These are phyloP conservation scores for Fraxinus sp. DNA, from an alignment of 305 asterid species.

Conservation along the genomic window DNA sequence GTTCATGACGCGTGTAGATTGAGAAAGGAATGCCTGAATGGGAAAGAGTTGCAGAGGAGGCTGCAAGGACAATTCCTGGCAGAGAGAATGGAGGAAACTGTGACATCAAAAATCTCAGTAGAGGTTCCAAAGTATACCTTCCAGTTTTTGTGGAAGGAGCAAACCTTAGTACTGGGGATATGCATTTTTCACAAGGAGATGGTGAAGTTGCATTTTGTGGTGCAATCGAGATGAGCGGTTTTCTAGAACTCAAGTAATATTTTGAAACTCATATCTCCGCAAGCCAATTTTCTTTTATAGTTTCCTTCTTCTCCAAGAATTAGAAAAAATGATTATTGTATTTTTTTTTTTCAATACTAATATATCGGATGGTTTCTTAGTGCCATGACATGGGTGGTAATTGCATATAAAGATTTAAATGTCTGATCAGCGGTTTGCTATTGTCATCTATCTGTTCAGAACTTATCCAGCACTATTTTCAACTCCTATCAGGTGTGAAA, in stretches of 20 bases:
- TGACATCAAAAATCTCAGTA: constrained; percentile 88
- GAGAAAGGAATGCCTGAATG: constrained; percentile 70
- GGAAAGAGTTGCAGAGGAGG: constrained; percentile 79
- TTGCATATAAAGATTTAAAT: background rate
- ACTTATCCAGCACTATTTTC: background rate
- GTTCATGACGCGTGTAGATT: constrained; percentile 43
- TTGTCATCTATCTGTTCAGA: background rate
- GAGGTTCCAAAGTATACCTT: constrained; percentile 92
- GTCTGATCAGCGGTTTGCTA: background rate
- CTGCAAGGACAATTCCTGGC: constrained; percentile 92
- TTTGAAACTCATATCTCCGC: constrained; percentile 5
- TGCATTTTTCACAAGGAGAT: constrained; percentile 97
- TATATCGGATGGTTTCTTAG: background rate
- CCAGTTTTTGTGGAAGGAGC: constrained; percentile 97
- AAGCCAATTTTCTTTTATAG: background rate
- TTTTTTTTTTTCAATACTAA: background rate
- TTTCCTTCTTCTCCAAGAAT: background rate
- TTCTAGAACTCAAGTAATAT: constrained; percentile 82
- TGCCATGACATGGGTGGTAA: background rate
- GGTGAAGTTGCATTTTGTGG: constrained; percentile 95
- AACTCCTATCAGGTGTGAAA: constrained; percentile 58
- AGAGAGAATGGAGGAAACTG: constrained; percentile 96
- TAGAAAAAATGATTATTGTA: background rate
- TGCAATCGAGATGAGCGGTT: constrained; percentile 96
- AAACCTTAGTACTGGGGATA: constrained; percentile 88